Evolutionary conservation across 345 rosid genomes (phyloP), one percentile per base, ranked within the genome.

Genomic region (Turnera subulata): DNA sequence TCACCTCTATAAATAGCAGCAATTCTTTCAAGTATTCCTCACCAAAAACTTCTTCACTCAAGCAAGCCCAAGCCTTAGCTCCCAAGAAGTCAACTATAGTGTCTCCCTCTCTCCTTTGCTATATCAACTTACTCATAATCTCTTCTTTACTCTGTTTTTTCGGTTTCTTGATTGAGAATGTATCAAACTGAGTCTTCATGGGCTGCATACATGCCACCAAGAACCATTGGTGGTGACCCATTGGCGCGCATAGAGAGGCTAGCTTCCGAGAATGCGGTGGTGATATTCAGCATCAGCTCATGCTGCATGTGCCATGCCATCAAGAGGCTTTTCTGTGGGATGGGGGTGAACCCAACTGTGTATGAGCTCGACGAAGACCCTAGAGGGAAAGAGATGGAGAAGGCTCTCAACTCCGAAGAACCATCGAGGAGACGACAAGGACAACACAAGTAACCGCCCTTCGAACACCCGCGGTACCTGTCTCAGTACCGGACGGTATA

Each of bases 241-340:
- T 22, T 79, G 73, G 75, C 76, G 50, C 71, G 83, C 25, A 80
- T 91, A 59, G 83, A 78, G 78, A 68, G 79, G 72, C 54, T 91
- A 50, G 98, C 85, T 0, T 68, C 94, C 2, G 98, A 84, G 73
- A 85, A 72, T 50, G 96, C 98, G 10, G 98, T 91, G 71, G 98
- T 91, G 62, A 80, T 91, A 26, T 85, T 91, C 72, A 88, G 98
- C 78, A 70, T 79, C 11, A 91, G 98, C 76, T 79, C 76, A 0
- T 91, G 98, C 77, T 91, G 98, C 85, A 91, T 91, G 98, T 91
- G 96, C 73, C 98, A 88, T 68, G 91, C 88, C 61, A 79, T 81
- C 15, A 91, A 91, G 72, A 74, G 91, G 53, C 82, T 91, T 13
- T 88, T 91, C 68, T 74, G 88, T 24, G 96, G 95, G 2, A 80